These are phyloP conservation scores for Fusarium neocosmosporiellum DNA, from an alignment of 2,329 filamentous ascomycete genomes.

Conservation along the genomic window DNA sequence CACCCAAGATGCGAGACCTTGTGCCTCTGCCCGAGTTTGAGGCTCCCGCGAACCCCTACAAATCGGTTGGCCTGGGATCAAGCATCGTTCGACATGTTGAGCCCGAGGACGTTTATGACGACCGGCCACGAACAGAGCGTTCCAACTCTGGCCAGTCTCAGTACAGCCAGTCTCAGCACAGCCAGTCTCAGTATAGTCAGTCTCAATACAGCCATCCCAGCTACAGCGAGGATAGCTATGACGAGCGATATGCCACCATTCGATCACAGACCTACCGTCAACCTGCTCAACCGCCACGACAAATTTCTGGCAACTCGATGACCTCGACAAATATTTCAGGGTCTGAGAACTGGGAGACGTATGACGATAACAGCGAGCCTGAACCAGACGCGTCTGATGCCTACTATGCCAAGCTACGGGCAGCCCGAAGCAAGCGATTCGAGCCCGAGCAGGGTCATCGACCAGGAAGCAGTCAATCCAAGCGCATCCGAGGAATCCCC, in stretches of 20 bases:
- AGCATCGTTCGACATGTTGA: slow-evolving; percentile 70
- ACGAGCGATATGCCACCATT: slow-evolving; percentile 55
- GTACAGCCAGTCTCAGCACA: slow-evolving; percentile 21
- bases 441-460: slow-evolving; percentile 60
- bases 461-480: slow-evolving; percentile 58
- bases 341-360: slow-evolving; percentile 98
- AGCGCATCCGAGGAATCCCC: slow-evolving; percentile 66
- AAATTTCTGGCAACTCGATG: slow-evolving; percentile 74
- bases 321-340: slow-evolving; percentile 82
- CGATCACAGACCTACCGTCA: slow-evolving; percentile 55
- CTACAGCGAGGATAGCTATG: slow-evolving; percentile 52
- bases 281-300: slow-evolving; percentile 62
- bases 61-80: slow-evolving; percentile 59
- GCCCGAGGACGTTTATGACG: slow-evolving; percentile 90
- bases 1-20: slow-evolving; percentile 93
- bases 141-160: slow-evolving; percentile 54
- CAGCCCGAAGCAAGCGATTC: slow-evolving; percentile 73
- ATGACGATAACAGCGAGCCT: slow-evolving; percentile 83
- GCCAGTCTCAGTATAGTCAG: slow-evolving; percentile 37
- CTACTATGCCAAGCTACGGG: slow-evolving; percentile 83
- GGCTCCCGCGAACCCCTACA: slow-evolving; percentile 62
- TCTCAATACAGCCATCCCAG: slow-evolving; percentile 44
- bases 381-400: slow-evolving; percentile 80
- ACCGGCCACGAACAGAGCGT: slow-evolving; percentile 56
- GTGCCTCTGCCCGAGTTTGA: slow-evolving; percentile 62